Evolutionary conservation across 192 early-diverging fungal species (phyloP).

Genomic region (Backusella mclennaniae): DNA sequence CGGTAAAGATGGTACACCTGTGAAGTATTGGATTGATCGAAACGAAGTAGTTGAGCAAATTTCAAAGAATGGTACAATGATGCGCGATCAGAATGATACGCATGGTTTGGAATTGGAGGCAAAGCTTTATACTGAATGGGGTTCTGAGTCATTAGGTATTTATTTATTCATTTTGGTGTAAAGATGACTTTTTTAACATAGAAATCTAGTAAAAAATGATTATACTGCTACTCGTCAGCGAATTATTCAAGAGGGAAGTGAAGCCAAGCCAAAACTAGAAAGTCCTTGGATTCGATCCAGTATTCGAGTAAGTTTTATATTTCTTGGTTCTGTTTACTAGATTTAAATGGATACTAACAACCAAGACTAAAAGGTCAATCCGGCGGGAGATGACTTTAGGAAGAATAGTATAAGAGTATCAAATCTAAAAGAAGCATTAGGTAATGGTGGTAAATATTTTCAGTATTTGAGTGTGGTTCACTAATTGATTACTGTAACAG

Average conservation of each 20-base stretch:
- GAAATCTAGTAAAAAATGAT: constrained; percentile 10
- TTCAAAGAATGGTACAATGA: constrained; percentile 20
- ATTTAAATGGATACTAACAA: not conserved
- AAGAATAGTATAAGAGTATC: constrained; percentile 16
- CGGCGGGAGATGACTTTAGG: not conserved
- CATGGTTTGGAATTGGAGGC: constrained; percentile 37
- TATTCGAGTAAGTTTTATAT: constrained; percentile 3
- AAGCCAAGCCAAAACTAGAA: constrained; percentile 25
- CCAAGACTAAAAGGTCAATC: not conserved
- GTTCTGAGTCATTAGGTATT: constrained; percentile 17
- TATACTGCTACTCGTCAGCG: not conserved
- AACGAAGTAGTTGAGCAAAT: constrained; percentile 24
- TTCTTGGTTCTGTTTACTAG: not conserved
- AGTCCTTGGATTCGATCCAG: constrained; percentile 22
- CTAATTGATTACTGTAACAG: not conserved
- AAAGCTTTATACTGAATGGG: constrained; percentile 37
- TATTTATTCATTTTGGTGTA: not conserved
- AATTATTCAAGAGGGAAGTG: not conserved
- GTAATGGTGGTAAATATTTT: not conserved
- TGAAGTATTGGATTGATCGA: constrained; percentile 17
- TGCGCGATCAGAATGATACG: constrained; percentile 24
- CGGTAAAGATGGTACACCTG: not conserved
- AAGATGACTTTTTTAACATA: no score
- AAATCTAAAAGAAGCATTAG: constrained; percentile 14
- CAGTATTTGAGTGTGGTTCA: no score